phyloP scores from a whole-genome alignment of 257 asterid genomes.

The Penstemon eatonii region DNA sequence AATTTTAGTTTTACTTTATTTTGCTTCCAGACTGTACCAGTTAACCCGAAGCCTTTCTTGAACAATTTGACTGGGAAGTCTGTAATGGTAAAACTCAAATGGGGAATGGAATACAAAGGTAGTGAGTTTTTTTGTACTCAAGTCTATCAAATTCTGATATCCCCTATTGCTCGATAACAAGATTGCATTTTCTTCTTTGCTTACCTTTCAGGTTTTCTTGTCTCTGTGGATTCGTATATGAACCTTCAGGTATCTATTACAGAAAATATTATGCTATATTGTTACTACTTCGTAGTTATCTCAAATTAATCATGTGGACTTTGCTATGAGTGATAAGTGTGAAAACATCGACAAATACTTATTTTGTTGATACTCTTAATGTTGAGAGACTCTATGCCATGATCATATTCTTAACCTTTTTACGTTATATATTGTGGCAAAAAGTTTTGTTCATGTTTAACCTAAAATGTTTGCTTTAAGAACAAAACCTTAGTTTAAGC shows the following conservation, averaged over 20 bases:
- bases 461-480: background rate
- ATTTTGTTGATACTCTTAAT: background rate
- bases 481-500: background rate
- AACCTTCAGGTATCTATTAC: slow-evolving; percentile 75
- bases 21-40: slow-evolving; percentile 83
- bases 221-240: slow-evolving; percentile 97
- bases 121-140: background rate
- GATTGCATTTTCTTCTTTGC: background rate
- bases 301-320: background rate
- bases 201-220: slow-evolving; percentile 69
- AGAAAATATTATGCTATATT: background rate
- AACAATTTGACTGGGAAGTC: slow-evolving; percentile 95
- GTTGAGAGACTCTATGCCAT: background rate
- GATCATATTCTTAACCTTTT: background rate
- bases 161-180: background rate
- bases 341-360: background rate
- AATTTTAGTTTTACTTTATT: slow-evolving; percentile 6
- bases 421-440: background rate
- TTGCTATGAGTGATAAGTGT: background rate
- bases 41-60: slow-evolving; percentile 96
- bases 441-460: background rate
- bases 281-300: background rate
- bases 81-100: slow-evolving; percentile 93
- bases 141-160: background rate
- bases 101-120: slow-evolving; percentile 99